phyloP scores from a whole-genome alignment of 2,329 filamentous ascomycete genomes.

The Exophiala sideris region DNA sequence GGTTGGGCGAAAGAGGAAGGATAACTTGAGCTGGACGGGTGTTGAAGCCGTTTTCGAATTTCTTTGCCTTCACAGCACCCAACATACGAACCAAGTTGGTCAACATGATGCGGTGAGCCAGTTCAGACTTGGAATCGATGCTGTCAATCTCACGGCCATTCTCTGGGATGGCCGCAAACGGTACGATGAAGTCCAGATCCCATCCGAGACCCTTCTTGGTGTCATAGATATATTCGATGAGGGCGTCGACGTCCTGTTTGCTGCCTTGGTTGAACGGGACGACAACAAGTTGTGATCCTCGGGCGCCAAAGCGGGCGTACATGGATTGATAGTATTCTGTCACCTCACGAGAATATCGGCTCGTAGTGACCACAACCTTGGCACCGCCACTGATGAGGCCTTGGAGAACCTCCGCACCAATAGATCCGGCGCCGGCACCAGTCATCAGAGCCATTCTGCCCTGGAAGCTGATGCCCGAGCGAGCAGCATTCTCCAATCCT shows the following conservation, averaged over 20 bases:
- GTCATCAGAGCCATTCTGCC: conserved; percentile 98
- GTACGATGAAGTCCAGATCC: conserved; percentile 94
- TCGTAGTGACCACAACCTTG: conserved; percentile 94
- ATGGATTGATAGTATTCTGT: conserved; percentile 99
- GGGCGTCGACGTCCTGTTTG: conserved; percentile 93
- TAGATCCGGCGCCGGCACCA: conserved; percentile 93
- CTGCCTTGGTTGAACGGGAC: conserved; percentile 99
- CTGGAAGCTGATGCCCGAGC: conserved; percentile 82
- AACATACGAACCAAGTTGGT: conserved; percentile 92
- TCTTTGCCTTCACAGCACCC: conserved; percentile 85
- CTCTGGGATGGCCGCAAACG: conserved; percentile 96
- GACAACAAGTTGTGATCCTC: conserved; percentile 93
- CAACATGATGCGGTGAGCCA: conserved; percentile 98
- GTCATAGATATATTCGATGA: conserved; percentile 96
- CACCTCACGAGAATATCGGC: conserved; percentile 91
- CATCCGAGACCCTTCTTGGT: conserved; percentile 93
- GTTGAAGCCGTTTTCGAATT: conserved; percentile 81
- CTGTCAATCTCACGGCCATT: conserved; percentile 95
- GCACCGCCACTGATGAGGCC: conserved; percentile 94
- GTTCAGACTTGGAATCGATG: conserved; percentile 95
- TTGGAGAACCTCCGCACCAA: conserved; percentile 93
- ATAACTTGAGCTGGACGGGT: conserved; percentile 96
- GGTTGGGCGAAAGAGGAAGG: conserved; percentile 91
- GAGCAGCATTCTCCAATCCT: conserved; percentile 83
- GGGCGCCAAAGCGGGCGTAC: conserved; percentile 90